These are phyloP conservation scores for Mastigamoeba balamuthi DNA, from an alignment of 78 protist genomes.

Conservation along the genomic window DNA sequence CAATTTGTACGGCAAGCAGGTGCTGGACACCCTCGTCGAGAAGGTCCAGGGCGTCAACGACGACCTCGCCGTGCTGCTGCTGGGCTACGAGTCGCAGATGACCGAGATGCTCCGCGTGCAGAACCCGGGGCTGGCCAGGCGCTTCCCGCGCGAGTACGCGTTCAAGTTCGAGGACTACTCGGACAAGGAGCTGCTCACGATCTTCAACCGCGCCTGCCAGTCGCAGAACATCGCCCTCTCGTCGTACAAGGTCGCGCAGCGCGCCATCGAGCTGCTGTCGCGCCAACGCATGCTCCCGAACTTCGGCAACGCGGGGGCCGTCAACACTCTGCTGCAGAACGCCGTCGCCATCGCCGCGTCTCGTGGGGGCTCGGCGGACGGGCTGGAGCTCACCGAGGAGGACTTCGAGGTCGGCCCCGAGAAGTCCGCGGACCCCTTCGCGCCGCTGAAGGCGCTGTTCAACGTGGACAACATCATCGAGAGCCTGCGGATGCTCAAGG, in stretches of 20 bases:
- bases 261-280: not conserved
- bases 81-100: conserved; percentile 25
- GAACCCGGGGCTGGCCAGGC: conserved; percentile 39
- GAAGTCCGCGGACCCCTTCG: no score
- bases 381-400: no score
- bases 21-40: conserved; percentile 35
- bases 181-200: not conserved
- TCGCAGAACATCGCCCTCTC: no score
- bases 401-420: no score
- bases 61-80: conserved; percentile 17
- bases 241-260: not conserved
- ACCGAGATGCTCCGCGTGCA: not conserved
- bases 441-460: no score
- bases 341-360: no score
- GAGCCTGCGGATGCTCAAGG: no score
- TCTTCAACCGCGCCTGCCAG: no score
- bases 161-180: not conserved
- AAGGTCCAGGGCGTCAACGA: conserved; percentile 9
- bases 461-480: no score
- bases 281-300: not conserved
- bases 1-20: no score
- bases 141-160: conserved; percentile 10
- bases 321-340: not conserved
- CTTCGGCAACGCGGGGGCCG: conserved; percentile 48
- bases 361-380: no score